Conservation (phyloP, 371 early-diverging fungal genomes). For the Mucor irregularis region DNA sequence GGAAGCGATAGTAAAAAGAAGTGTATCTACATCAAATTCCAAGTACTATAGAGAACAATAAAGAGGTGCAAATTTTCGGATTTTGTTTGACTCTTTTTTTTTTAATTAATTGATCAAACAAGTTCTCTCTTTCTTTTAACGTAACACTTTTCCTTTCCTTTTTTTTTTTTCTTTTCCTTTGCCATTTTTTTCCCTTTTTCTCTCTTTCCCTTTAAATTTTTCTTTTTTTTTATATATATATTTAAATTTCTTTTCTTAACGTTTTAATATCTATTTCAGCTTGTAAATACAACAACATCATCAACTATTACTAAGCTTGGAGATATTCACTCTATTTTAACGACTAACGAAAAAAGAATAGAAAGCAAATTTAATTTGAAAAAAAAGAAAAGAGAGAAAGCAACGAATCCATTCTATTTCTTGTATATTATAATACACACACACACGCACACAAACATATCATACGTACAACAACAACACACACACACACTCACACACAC, state of each 20-base stretch:
- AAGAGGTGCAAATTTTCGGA: not conserved
- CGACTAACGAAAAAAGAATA: not conserved
- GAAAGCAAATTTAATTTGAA: slow-evolving; percentile 1
- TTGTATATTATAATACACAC: too few relatives aligned
- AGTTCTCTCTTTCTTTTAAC: slow-evolving; percentile 3
- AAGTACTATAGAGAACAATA: too few relatives aligned
- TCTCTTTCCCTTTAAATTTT: slow-evolving; percentile 17
- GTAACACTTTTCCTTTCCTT: slow-evolving; percentile 3
- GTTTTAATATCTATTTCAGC: slow-evolving; percentile 19
- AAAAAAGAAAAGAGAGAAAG: not conserved
- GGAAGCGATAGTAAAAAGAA: too few relatives aligned
- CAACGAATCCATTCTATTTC: not conserved
- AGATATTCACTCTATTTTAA: too few relatives aligned
- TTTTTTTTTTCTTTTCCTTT: slow-evolving; percentile 3
- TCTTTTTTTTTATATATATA: slow-evolving; percentile 22
- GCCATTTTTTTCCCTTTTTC: not conserved
- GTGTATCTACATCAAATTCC: too few relatives aligned
- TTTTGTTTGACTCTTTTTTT: not conserved
- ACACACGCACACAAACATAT: not conserved
- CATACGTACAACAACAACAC: not conserved
- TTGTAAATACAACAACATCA: too few relatives aligned
- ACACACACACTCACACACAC: too few relatives aligned
- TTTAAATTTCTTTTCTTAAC: slow-evolving; percentile 6
- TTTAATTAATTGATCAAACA: slow-evolving; percentile 3
- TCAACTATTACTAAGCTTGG: too few relatives aligned